These are phyloP conservation scores for Metroxylon sagu DNA, from an alignment of 176 grass and related monocot genomes.

Conservation along the genomic window DNA sequence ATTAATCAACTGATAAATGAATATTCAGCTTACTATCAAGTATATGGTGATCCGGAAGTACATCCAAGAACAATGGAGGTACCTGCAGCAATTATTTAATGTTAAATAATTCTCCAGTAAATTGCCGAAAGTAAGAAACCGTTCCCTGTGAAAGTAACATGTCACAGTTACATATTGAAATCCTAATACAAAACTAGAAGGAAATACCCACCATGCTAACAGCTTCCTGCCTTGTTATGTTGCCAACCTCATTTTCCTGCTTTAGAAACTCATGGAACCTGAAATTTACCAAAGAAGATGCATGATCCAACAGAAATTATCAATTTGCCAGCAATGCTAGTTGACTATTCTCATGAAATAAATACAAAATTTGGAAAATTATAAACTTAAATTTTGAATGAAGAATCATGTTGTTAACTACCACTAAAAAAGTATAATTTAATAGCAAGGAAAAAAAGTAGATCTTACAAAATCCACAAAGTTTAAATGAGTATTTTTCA, in stretches of 20 bases:
- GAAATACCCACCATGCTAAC: constrained; percentile 81
- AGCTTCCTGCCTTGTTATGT: constrained; percentile 99
- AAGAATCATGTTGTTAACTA: too few relatives aligned
- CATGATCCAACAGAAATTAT: neutral
- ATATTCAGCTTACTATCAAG: constrained; percentile 61
- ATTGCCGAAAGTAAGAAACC: too few relatives aligned
- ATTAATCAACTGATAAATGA: too few relatives aligned
- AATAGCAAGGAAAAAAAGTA: too few relatives aligned
- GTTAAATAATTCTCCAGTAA: neutral
- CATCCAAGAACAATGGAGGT: constrained; percentile 89
- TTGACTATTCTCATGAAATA: too few relatives aligned
- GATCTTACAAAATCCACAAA: too few relatives aligned
- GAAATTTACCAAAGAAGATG: constrained; percentile 4
- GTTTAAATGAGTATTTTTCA: too few relatives aligned
- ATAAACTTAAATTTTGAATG: too few relatives aligned
- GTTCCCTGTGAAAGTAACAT: too few relatives aligned
- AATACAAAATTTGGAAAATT: too few relatives aligned
- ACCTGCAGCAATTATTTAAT: constrained; percentile 50
- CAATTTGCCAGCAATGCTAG: too few relatives aligned
- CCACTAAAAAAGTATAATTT: too few relatives aligned
- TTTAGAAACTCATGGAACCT: constrained; percentile 98
- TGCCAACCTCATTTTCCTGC: constrained; percentile 93
- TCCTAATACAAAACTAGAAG: constrained; percentile 14
- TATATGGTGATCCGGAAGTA: constrained; percentile 81
- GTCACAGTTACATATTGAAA: neutral